These are phyloP conservation scores for Aspergillus jensenii DNA, from an alignment of 2,329 filamentous ascomycete genomes.

Conservation along the genomic window DNA sequence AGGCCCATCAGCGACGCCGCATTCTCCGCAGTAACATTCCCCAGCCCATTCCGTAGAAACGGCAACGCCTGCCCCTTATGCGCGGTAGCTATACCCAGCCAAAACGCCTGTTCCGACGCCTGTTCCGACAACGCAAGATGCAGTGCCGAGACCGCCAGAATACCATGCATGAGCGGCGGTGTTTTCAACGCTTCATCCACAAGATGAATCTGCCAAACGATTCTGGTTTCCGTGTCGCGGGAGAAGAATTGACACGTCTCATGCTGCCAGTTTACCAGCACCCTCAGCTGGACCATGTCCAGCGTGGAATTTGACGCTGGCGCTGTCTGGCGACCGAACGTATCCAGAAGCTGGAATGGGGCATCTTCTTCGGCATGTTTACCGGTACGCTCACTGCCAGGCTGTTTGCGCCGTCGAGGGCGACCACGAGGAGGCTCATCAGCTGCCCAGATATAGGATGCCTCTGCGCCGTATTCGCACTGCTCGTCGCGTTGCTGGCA, in stretches of 20 bases:
- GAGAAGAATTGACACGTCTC: constrained; percentile 20
- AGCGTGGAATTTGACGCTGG: constrained; percentile 3
- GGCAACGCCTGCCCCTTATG: constrained; percentile 14
- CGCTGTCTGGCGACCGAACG: background rate
- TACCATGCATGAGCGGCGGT: constrained; percentile 27
- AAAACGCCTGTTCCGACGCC: constrained; percentile 5
- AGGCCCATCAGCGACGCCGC: constrained; percentile 19
- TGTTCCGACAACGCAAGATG: constrained; percentile 17
- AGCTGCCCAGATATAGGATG: constrained; percentile 17
- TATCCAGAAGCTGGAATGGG: background rate
- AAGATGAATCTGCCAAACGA: constrained; percentile 20
- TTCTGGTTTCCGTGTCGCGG: constrained; percentile 17
- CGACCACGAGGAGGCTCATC: background rate
- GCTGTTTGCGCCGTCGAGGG: background rate
- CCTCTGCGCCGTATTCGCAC: constrained; percentile 18
- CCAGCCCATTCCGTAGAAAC: constrained; percentile 2
- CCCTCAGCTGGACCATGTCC: constrained; percentile 20
- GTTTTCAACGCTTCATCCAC: constrained; percentile 20
- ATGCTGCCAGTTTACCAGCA: constrained; percentile 21
- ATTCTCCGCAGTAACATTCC: constrained; percentile 15
- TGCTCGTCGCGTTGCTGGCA: constrained; percentile 18
- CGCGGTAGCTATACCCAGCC: constrained; percentile 20
- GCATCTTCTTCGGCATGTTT: background rate
- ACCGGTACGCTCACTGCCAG: no score
- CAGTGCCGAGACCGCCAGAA: constrained; percentile 24